phyloP scores from a whole-genome alignment of 2,329 filamentous ascomycete genomes.

The Diaporthe nobilis region DNA sequence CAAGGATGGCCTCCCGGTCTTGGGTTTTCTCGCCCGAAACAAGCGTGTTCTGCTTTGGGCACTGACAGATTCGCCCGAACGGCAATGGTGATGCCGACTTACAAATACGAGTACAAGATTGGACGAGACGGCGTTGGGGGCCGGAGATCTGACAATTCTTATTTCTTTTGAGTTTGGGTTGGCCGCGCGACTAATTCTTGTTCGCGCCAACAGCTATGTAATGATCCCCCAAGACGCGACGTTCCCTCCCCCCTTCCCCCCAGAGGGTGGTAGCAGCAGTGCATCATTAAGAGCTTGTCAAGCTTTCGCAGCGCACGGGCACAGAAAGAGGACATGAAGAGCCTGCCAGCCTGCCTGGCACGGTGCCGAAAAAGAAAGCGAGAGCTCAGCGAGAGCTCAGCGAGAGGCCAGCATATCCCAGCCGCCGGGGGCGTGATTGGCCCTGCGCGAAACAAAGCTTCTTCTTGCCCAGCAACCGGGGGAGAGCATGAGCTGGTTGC shows the following conservation, averaged over 20 bases:
- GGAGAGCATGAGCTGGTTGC: slow-evolving; percentile 4
- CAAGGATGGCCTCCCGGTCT: background rate
- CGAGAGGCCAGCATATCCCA: background rate
- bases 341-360: background rate
- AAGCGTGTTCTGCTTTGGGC: slow-evolving; percentile 1
- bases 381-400: background rate
- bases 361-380: background rate
- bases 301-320: slow-evolving; percentile 16
- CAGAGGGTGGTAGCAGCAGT: background rate
- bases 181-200: slow-evolving; percentile 8
- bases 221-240: background rate
- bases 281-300: background rate
- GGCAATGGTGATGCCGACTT: background rate
- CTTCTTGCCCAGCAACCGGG: background rate
- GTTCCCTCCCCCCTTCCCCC: background rate
- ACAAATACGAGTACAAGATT: background rate
- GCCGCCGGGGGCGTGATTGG: slow-evolving; percentile 3
- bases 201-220: background rate
- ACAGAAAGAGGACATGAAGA: background rate
- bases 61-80: background rate
- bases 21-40: background rate
- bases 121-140: slow-evolving; percentile 3
- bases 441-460: slow-evolving; percentile 8
- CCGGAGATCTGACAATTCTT: background rate
- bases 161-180: slow-evolving; percentile 4